Base-by-base conservation (phyloP, 1,284 basidiomycete species). In the Volvariella volvacea region DNA sequence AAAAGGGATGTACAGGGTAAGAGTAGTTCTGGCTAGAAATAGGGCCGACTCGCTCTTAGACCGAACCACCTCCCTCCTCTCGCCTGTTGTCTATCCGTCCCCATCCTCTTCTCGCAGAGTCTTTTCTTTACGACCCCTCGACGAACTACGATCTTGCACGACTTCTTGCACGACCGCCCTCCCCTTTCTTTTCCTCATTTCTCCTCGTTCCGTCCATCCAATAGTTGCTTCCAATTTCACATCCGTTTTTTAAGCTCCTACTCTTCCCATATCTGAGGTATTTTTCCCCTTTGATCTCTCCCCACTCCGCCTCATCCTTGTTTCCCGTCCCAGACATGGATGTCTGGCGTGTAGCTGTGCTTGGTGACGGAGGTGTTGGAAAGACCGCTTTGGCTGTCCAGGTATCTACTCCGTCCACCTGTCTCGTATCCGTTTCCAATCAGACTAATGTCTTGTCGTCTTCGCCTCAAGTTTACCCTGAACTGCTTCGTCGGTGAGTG, bases 301-400 rank as follows among this genome's bases (percentile, higher is more conserved):
- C 43, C 39, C 46, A 37, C 45, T 28, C 42, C 43, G 44, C 44
- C 22, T 43, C 54, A 51, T 48, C 50, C 57, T 62, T 49, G 60
- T 54, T 38, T 52, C 49, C 43, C 44, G 49, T 50, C 42, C 37
- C 52, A 76, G 69, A 73, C 63, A 90, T 90, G 87, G 87, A 90
- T 72, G 83, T 80, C 63, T 92, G 88, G 86, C 82, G 88, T 72
- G 82, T 97, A 57, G 92, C 93, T 52, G 92, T 97, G 53, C 78
- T 97, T 46, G 93, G 93, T 53, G 94, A 98, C 68, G 94, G 94
- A 68, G 94, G 94, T 70, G 94, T 97, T 28, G 94, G 94, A 52
- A 98, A 97, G 76, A 97, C 94, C 46, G 94, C 94, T 17, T 67
- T 98, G 59, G 94, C 93, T 52, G 92, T 97, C 41, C 92, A 94